These are phyloP conservation scores for Eutrema japonicum DNA, from an alignment of 345 rosid species.

Conservation along the genomic window DNA sequence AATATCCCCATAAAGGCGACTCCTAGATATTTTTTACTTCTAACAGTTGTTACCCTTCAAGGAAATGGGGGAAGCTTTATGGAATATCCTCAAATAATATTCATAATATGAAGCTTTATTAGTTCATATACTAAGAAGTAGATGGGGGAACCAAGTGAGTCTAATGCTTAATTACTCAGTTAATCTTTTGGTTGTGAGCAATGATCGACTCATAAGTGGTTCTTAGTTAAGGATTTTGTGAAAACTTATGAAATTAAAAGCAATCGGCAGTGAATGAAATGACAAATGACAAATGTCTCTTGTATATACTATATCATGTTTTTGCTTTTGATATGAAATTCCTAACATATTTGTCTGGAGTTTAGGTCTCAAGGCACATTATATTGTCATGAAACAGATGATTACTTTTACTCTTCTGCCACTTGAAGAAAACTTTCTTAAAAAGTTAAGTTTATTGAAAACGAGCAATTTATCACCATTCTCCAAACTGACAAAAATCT, in stretches of 20 bases:
- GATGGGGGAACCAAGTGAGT: neutral
- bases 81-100: neutral
- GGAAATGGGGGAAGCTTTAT: too few relatives aligned
- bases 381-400: neutral
- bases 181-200: neutral
- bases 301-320: neutral
- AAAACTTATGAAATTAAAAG: neutral
- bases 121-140: neutral
- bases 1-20: slow-evolving; percentile 22
- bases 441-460: slow-evolving; percentile 9
- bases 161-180: neutral
- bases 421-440: neutral
- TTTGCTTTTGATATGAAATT: neutral
- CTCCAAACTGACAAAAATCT: slow-evolving; percentile 36
- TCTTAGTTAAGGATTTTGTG: neutral
- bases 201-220: slow-evolving; percentile 7
- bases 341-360: neutral
- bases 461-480: slow-evolving; percentile 8
- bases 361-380: neutral
- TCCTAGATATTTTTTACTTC: slow-evolving; percentile 17
- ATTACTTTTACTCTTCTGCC: neutral
- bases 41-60: slow-evolving; percentile 12
- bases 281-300: neutral
- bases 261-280: neutral
- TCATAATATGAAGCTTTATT: neutral